phyloP scores from a whole-genome alignment of 2,329 filamentous ascomycete species.

The Cordyceps cateniannulata region DNA sequence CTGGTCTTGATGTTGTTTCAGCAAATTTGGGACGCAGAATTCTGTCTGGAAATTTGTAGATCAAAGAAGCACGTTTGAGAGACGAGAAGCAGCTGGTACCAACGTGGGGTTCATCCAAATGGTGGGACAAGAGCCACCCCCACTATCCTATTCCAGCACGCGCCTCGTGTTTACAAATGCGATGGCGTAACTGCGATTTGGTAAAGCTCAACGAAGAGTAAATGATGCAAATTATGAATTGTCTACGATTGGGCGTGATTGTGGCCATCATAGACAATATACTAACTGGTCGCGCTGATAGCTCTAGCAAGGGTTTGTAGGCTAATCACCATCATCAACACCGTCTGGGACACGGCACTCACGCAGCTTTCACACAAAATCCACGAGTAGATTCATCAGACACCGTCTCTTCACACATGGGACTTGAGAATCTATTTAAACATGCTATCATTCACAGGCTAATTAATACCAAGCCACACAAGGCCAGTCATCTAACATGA shows the following conservation, averaged over 20 bases:
- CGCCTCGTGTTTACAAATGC: too few relatives aligned
- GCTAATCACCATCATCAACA: neutral
- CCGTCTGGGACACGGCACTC: neutral
- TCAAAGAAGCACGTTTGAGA: neutral
- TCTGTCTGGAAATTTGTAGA: neutral
- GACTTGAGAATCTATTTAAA: neutral
- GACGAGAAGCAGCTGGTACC: neutral
- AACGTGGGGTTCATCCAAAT: neutral
- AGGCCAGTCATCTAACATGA: conserved; percentile 12
- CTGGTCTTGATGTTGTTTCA: neutral
- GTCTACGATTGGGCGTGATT: too few relatives aligned
- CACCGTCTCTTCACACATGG: too few relatives aligned
- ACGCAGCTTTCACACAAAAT: neutral
- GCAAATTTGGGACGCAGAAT: neutral
- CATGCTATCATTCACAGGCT: conserved; percentile 6
- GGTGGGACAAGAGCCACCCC: neutral
- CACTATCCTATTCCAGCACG: neutral
- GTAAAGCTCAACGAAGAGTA: too few relatives aligned
- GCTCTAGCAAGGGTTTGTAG: too few relatives aligned
- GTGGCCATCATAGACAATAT: too few relatives aligned
- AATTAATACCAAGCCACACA: conserved; percentile 9
- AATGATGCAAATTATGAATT: too few relatives aligned
- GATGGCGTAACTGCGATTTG: neutral
- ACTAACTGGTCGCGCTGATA: too few relatives aligned
- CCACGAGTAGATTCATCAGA: neutral